Evolutionary conservation across 2,329 filamentous ascomycete species (phyloP), one percentile per base, ranked within the genome.

Genomic region (Penicillium janthinellum): DNA sequence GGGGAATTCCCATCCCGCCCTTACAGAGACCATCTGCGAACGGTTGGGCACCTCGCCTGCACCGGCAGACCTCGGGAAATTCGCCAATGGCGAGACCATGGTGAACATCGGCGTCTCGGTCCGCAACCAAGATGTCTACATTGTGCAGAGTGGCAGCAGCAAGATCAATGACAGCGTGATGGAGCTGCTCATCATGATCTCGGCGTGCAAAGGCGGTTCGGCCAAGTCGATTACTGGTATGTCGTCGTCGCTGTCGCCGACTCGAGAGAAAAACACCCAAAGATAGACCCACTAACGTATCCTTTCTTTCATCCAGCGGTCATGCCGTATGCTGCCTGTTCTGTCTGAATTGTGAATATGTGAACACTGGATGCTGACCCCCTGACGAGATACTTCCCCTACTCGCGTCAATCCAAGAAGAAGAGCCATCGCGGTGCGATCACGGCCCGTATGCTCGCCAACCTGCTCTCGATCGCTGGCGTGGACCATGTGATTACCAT

Each of bases 121-220:
- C 66, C 90, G 95, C 69, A 96, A 99, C 75, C 96, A 98, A 78
- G 94, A 99, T 84, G 94, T 99, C 71, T 99, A 98, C 78, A 94
- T 99, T 75, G 90, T 99, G 62, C 95, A 99, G 82, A 98, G 94
- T 64, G 95, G 95, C 66, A 97, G 95, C 79, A 85, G 88, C 74
- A 92, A 90, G 80, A 96, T 97, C 84, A 99, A 99, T 77, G 95
- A 99, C 80, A 96, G 92, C 72, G 92, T 99, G 74, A 97, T 99
- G 92, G 95, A 99, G 83, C 85, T 99, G 74, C 86, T 99, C 74
- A 98, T 99, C 78, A 96, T 99, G 91, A 97, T 98, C 71, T 95
- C 91, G 66, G 95, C 95, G 68, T 99, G 95, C 85, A 98, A 97
- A 79, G 93, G 95, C 73, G 95, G 94, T 67, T 98, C 95, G 56